Conservation (phyloP, 228 moss, liverwort and hornwort genomes). For the Sphagnum fallax region DNA sequence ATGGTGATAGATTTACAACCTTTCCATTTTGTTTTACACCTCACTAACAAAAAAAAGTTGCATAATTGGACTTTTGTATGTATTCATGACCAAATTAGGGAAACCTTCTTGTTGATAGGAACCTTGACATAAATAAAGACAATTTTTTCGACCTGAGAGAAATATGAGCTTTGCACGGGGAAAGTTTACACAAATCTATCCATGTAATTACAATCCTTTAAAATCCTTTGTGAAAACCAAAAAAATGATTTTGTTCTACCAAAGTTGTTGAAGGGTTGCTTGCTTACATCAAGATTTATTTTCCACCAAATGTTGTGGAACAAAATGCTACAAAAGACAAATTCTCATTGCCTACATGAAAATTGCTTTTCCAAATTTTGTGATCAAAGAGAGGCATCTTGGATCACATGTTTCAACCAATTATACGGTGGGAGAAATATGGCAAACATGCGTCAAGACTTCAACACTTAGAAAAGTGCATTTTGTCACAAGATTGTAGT, state of each 20-base stretch:
- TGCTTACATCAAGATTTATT: neutral
- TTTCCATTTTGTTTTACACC: neutral
- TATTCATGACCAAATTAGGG: neutral
- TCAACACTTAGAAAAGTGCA: neutral
- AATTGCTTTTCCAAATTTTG: neutral
- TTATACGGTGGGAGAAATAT: neutral
- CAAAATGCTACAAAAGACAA: neutral
- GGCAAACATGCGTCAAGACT: neutral
- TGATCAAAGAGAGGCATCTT: neutral
- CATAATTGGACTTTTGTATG: neutral
- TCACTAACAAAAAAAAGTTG: neutral
- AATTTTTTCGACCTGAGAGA: neutral
- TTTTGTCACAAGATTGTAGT: neutral
- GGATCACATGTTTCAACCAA: neutral
- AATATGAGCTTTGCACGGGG: neutral
- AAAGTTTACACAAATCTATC: neutral
- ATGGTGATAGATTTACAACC: neutral
- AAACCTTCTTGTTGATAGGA: neutral
- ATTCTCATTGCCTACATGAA: neutral
- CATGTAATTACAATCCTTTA: neutral
- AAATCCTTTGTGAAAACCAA: neutral
- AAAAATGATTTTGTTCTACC: neutral
- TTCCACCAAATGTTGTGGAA: neutral
- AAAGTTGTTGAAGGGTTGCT: neutral
- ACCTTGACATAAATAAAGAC: neutral